Evolutionary conservation across 805 yeast genomes (phyloP), one percentile per base, ranked within the genome.

Genomic region (Sugiyamaella valdiviana): DNA sequence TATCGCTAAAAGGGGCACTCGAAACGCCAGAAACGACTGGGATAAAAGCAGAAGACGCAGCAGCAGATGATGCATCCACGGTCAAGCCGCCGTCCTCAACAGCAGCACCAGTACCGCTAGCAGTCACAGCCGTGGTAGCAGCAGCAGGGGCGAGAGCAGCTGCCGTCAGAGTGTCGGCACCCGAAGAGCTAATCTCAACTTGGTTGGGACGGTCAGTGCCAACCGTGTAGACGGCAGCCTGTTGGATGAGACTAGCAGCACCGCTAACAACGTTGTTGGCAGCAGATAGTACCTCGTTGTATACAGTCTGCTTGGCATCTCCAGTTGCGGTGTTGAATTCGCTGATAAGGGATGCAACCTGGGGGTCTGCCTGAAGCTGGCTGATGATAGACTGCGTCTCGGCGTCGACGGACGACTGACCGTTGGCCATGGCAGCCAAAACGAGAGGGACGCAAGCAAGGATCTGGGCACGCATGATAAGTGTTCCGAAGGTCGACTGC

Each of bases 321-420:
- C 55, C 58, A 17, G 50, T 44, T 2, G 54, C 56, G 21, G 51
- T 44, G 39, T 53, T 55, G 50, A 45, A 55, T 10, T 49, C 51
- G 24, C 23, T 35, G 26, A 53, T 40, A 14, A 50, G 42, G 12
- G 48, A 29, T 7, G 21, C 39, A 9, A 53, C 42, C 6, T 16
- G 5, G 5, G 52, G 45, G 42, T 53, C 44, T 6, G 36, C 35
- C 32, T 51, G 43, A 9, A 53, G 42, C 23, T 48, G 39, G 22
- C 49, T 48, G 17, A 48, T 45, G 12, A 58, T 57, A 39, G 57
- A 51, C 6, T 58, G 36, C 17, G 36, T 50, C 21, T 12, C 39
- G 2, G 46, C 16, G 17, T 43, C 24, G 10, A 21, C 46, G 6
- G 44, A n/a, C n/a, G n/a, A 15, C 6, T 12, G 22, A 15, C 36